Percentiles rank a stretch among this genome's conserved stretches.
phyloP scores from a whole-genome alignment of 805 yeast genomes.

The Starmerella sirachaensis region DNA sequence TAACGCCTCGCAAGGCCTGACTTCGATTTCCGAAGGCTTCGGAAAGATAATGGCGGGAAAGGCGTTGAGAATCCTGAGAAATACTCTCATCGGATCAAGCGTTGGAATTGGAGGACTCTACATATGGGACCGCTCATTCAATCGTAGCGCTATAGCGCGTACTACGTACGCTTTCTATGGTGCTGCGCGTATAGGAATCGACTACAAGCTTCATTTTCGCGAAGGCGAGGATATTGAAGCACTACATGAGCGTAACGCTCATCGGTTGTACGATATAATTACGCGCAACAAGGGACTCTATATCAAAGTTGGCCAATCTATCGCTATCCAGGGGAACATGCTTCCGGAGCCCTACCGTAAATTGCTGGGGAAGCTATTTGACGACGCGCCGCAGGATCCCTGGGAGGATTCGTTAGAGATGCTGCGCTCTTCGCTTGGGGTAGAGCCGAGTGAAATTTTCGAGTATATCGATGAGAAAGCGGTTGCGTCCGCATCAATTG shows the following conservation, averaged over 20 bases:
- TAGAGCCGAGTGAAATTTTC: slow-evolving; percentile 36
- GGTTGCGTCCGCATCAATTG: slow-evolving; percentile 73
- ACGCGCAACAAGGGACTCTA: slow-evolving; percentile 47
- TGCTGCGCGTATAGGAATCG: slow-evolving; percentile 36
- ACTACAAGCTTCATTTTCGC: slow-evolving; percentile 45
- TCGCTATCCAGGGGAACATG: slow-evolving; percentile 61
- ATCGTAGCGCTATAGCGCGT: slow-evolving; percentile 42
- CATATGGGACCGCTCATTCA: slow-evolving; percentile 31
- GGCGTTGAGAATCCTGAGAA: slow-evolving; percentile 5
- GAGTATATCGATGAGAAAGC: slow-evolving; percentile 44
- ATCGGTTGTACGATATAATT: slow-evolving; percentile 36
- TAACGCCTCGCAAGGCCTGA: no score
- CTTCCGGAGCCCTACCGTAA: slow-evolving; percentile 55
- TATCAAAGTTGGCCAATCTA: slow-evolving; percentile 66
- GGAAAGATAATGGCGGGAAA: not conserved
- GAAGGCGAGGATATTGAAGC: slow-evolving; percentile 38
- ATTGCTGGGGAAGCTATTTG: slow-evolving; percentile 48
- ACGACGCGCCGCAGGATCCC: slow-evolving; percentile 51
- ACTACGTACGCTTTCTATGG: slow-evolving; percentile 41
- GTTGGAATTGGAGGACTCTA: slow-evolving; percentile 23
- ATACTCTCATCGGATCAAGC: slow-evolving; percentile 8
- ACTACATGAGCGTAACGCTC: slow-evolving; percentile 50
- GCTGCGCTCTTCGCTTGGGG: slow-evolving; percentile 30
- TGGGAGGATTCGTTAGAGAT: slow-evolving; percentile 31
- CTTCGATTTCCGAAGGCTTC: not conserved